Evolutionary conservation across 805 yeast species (phyloP), one percentile per base, ranked within the genome.

Genomic region (Debaryomyces maramus): DNA sequence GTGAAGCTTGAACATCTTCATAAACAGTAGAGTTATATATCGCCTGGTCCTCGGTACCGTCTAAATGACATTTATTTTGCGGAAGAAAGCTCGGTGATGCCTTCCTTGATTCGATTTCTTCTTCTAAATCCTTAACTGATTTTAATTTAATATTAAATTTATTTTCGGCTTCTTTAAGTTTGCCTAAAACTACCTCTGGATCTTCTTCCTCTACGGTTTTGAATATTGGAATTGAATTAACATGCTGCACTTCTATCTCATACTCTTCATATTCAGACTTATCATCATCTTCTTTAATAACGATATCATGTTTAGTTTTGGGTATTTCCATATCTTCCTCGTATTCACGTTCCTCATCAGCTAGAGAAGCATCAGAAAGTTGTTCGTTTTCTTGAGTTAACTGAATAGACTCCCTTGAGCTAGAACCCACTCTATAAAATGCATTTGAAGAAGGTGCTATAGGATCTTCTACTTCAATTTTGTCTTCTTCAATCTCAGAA

Each of bases 141-240:
- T 43, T 46, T 18, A 63, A 44, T 23, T 50, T 48, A 9, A 62
- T 45, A 21, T 59, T 46, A 36, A 45, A 62, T 36, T 52, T 61
- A 8, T 38, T 33, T 36, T 60, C 66, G 1, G 55, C 52, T 21
- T 51, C 56, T 37, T 43, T 47, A 19, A 61, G 50, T 23, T 55
- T 47, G 11, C 38, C 30, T 14, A 63, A 41, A 3, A 50, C 48
- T 0, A 32, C 49, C 35, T 57, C 53, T 9, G 65, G 63, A 10
- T 48, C 47, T 44, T 63, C 66, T 15, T 46, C 49, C 30, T 48
- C 35, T 5, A 63, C 44, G 1, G 67, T 55, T 40, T 40, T 55
- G 49, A 63, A 63, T 3, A 53, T 31, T 2, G 67, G 67, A 4
- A 48, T 35, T 4, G 26, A 7, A 29, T 17, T 29, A 11, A 17